Evolutionary conservation across 108 stramenopile genomes (phyloP), one percentile per base, ranked within the genome.

Genomic region (Cyclostephanos tholiformis): DNA sequence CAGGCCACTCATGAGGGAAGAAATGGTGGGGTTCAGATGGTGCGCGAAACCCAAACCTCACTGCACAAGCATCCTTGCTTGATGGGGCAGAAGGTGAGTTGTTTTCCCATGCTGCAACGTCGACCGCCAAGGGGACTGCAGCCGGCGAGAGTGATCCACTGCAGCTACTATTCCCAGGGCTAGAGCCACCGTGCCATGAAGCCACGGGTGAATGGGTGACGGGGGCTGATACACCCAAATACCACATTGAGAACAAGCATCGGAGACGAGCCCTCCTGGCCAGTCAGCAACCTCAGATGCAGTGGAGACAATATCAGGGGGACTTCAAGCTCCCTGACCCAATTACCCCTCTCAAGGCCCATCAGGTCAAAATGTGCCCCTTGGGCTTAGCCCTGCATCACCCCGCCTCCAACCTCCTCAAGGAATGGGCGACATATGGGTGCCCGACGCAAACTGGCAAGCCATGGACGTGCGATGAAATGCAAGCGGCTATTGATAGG

Each of bases 381-480:
- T 32, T 29, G 30, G 60, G 60, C 29, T 12, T 38, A n/a, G 60
- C 60, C 6, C 29, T 62, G 1, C 35, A 62, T 62, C 60, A 62
- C 29, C 60, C 60, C n/a, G 60, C 60, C 25, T 16, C 16, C 5
- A 29, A 62, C 23, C 3, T 8, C 19, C 39, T 67, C 22, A 26
- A 51, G 25, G 65, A 67, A 16, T 67, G 19, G 20, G 65, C 65
- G 11, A 49, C 38, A 10, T 51, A 55, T 23, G 65, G 65, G 6
- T 67, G 65, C 46, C 36, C 36, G 20, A 39, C 39, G 29, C 36
- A 10, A 16, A 39, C 36, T 29, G 65, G 65, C 48, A 30, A 44
- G 20, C 27, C 30, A 10, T 67, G 65, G 65, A 26, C 65, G 52
- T 11, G 52, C 27, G 52, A 67, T 0, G 44, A 67, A 43, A 67